Conservation (phyloP, 257 asterid species). For the Solanum infundibuliforme region DNA sequence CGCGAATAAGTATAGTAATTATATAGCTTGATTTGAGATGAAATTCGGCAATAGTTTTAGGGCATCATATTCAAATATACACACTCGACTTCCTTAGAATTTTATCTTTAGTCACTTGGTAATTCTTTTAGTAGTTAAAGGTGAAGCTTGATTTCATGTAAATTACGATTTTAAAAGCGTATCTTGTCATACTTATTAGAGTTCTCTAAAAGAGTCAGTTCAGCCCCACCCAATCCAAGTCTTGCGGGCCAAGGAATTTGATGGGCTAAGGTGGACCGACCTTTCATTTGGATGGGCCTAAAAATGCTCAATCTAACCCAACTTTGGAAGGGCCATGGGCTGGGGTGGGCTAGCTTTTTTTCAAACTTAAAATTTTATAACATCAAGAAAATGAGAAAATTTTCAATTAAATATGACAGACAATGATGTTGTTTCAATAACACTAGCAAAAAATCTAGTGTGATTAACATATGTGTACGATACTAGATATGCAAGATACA, state of each 20-base stretch:
- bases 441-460: too few species aligned
- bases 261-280: too few species aligned
- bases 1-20: background rate
- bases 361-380: too few species aligned
- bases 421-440: background rate
- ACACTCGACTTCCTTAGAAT: background rate
- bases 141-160: background rate
- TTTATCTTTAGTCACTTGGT: background rate
- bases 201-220: background rate
- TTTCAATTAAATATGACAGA: background rate
- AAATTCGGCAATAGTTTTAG: background rate
- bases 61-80: background rate
- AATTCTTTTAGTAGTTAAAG: background rate
- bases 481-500: too few species aligned
- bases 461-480: background rate
- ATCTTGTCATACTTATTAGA: background rate
- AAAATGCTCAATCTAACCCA: background rate
- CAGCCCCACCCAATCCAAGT: background rate
- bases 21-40: background rate
- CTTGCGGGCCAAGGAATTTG: too few species aligned
- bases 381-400: too few species aligned
- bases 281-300: background rate
- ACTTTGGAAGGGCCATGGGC: background rate
- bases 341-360: background rate
- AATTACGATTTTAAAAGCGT: background rate